A percentile compares a stretch with the other conserved stretches of the same genome.
Conservation (phyloP, 768 basidiomycete genomes). For the Suillus paluster region DNA sequence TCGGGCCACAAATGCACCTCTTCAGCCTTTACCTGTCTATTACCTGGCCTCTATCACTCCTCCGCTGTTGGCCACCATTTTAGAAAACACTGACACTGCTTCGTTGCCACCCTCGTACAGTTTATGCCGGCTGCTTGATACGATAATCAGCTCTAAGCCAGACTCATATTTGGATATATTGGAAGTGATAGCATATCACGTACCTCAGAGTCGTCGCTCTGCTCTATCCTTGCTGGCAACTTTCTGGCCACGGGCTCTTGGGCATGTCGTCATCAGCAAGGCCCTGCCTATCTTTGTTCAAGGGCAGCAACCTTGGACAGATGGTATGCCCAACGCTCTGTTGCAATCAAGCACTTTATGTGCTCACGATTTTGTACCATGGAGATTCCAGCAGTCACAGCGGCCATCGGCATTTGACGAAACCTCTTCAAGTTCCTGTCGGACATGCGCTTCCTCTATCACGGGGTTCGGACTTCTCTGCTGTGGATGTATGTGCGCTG, state of each 20-base stretch:
- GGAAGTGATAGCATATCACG: conserved; percentile 71
- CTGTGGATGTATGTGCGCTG: conserved; percentile 66
- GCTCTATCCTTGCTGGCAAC: conserved; percentile 61
- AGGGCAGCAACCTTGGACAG: conserved; percentile 1
- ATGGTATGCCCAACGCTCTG: conserved; percentile 38
- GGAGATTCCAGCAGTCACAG: conserved; percentile 52
- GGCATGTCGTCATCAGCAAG: conserved; percentile 65
- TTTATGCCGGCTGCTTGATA: conserved; percentile 56
- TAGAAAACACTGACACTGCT: conserved; percentile 57
- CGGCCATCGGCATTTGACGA: conserved; percentile 33
- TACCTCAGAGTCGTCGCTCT: conserved; percentile 52
- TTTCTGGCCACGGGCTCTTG: conserved; percentile 71
- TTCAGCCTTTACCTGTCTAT: conserved; percentile 58
- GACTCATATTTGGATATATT: conserved; percentile 76
- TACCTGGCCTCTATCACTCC: conserved; percentile 64
- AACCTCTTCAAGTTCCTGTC: conserved; percentile 51
- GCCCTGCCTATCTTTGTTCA: conserved; percentile 46
- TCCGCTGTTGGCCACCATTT: conserved; percentile 63
- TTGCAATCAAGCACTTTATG: not conserved
- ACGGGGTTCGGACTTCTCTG: conserved; percentile 75
- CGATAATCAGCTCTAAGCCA: conserved; percentile 59
- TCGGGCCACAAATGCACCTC: conserved; percentile 60
- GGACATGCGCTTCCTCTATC: conserved; percentile 56
- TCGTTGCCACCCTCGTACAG: conserved; percentile 41
- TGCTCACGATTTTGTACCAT: conserved; percentile 70